Evolutionary conservation across 106 monocot species (phyloP), one percentile per base, ranked within the genome.

Genomic region (Dendrobium chrysotoxum): DNA sequence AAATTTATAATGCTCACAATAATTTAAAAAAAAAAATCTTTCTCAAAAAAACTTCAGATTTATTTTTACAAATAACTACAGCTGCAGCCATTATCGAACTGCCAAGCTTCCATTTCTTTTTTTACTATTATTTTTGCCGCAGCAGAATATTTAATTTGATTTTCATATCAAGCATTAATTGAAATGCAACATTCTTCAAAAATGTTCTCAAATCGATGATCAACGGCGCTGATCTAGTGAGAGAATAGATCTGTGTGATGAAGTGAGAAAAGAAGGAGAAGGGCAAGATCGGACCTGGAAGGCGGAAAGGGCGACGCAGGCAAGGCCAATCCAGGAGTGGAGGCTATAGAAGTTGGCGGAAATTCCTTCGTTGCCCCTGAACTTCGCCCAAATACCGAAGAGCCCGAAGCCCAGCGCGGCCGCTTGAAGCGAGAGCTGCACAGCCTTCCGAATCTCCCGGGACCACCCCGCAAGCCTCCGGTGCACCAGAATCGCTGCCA

Each of bases 251-350:
- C 4, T 77, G 50, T 35, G 35, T 35, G 35, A 35, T 35, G 35
- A 35, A 35, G 35, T 3, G 35, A 31, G 2, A 50, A 50, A 13
- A 3, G 15, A 50, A 50, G 11, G 15, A 50, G 1, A 50, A 50
- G 50, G 50, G 13, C 50, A 0, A 50, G 13, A 50, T 50, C 64
- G 40, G 18, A 91, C 93, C 93, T 93, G 93, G 75, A 86, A 80
- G 54, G 84, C 80, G 71, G 91, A 93, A 78, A 89, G 83, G 40
- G 79, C 6, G 55, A 93, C 55, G 84, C 89, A 91, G 77, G 87
- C 80, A 4, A 93, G 81, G 38, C 93, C 93, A 82, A 91, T 86
- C 93, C 91, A 93, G 7, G 93, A 93, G 75, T 93, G 93, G 20
- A 93, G 79, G 70, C 89, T 89, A 77, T 86, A 88, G 79, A 93